These are phyloP conservation scores for Daphne laureola DNA, from an alignment of 441 rosid genomes.

Conservation along the genomic window DNA sequence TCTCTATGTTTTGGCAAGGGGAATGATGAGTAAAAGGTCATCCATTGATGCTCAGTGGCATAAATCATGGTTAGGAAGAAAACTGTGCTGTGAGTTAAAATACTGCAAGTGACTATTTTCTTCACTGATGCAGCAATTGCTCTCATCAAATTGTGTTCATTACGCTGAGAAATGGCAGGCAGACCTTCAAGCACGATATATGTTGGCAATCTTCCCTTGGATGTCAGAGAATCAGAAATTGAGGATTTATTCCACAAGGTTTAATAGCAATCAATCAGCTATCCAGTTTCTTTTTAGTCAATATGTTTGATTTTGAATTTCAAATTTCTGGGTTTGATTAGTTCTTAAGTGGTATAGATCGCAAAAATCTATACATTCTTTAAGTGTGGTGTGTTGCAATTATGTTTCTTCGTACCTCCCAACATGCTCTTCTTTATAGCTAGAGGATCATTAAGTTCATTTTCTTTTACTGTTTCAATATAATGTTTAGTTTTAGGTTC, in stretches of 20 bases:
- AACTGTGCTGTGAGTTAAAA: not conserved
- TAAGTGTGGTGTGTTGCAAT: too few relatives aligned
- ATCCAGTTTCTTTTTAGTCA: too few relatives aligned
- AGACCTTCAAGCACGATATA: slow-evolving; percentile 9
- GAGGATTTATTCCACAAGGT: slow-evolving; percentile 15
- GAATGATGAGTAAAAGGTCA: slow-evolving; percentile 78
- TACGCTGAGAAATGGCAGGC: slow-evolving; percentile 4
- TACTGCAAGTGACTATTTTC: slow-evolving; percentile 2
- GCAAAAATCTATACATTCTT: too few relatives aligned
- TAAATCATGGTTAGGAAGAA: not conserved
- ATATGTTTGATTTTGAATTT: too few relatives aligned
- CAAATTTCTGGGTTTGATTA: too few relatives aligned
- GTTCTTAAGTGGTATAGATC: too few relatives aligned
- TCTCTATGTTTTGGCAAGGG: slow-evolving; percentile 33
- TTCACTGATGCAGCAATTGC: slow-evolving; percentile 4
- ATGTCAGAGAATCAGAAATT: slow-evolving; percentile 14
- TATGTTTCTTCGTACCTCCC: too few relatives aligned
- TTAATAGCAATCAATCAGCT: not conserved
- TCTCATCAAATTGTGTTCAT: not conserved
- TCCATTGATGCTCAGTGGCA: slow-evolving; percentile 23
- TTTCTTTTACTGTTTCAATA: too few relatives aligned
- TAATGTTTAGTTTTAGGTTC: too few relatives aligned
- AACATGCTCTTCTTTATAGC: too few relatives aligned
- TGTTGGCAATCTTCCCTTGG: slow-evolving; percentile 15
- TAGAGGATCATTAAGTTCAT: too few relatives aligned